phyloP scores from a whole-genome alignment of 306 rosid genomes.

The Amphicarpaea edgeworthii region DNA sequence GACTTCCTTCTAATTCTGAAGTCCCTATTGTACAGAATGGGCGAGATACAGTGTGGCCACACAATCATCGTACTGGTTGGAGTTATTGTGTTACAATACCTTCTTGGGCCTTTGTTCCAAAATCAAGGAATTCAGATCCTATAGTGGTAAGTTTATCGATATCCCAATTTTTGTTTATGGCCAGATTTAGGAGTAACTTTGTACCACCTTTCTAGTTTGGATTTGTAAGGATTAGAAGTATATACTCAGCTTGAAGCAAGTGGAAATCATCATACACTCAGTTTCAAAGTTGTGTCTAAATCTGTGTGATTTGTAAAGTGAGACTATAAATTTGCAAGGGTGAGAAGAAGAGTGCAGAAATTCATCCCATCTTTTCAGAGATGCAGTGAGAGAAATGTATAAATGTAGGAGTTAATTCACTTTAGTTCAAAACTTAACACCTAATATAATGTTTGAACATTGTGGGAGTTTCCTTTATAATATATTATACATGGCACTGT shows the following conservation, averaged over 20 bases:
- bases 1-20: constrained; percentile 28
- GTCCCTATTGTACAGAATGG: constrained; percentile 72
- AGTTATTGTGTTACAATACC: constrained; percentile 84
- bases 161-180: constrained; percentile 51
- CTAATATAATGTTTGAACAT: constrained; percentile 21
- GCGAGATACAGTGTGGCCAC: constrained; percentile 88
- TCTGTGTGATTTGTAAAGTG: constrained; percentile 19
- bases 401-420: constrained; percentile 24
- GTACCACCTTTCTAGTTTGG: constrained; percentile 43
- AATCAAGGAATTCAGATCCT: constrained; percentile 85
- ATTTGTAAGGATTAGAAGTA: constrained; percentile 23
- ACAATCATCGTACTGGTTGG: constrained; percentile 84
- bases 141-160: constrained; percentile 76
- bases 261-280: constrained; percentile 28
- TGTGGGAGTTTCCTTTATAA: constrained; percentile 17
- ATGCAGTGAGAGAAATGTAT: not conserved
- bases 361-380: constrained; percentile 7
- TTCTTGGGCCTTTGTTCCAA: constrained; percentile 83
- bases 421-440: not conserved
- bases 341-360: not conserved
- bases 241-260: constrained; percentile 5
- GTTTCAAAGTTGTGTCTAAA: constrained; percentile 14
- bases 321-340: constrained; percentile 13
- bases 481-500: not conserved
- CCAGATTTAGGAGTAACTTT: constrained; percentile 54